A percentile compares a stretch with the other conserved stretches of the same genome.
phyloP scores from a whole-genome alignment of 2,329 filamentous ascomycete species.

The Diaporthe citriasiana region DNA sequence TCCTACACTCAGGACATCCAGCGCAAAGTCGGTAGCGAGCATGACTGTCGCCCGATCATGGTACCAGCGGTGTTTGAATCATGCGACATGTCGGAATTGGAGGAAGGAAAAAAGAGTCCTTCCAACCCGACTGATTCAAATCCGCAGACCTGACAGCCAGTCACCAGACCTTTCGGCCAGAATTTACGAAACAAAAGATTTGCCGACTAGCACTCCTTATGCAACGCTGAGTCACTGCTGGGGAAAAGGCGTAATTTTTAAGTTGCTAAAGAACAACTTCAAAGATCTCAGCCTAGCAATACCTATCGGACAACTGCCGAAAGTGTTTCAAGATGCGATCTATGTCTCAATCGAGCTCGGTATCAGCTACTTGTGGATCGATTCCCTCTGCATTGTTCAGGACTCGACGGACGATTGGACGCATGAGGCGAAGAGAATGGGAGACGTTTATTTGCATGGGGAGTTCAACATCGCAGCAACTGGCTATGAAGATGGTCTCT shows the following conservation, averaged over 20 bases:
- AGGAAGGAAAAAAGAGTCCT: neutral
- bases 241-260: neutral
- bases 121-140: neutral
- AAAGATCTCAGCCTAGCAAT: neutral
- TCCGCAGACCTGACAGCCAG: neutral
- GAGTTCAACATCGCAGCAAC: slow-evolving; percentile 12
- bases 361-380: slow-evolving; percentile 6
- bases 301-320: neutral
- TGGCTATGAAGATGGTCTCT: neutral
- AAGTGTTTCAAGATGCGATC: slow-evolving; percentile 9
- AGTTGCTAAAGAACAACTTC: neutral
- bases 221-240: slow-evolving; percentile 2
- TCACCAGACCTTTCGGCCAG: neutral
- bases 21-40: neutral
- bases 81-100: neutral
- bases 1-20: neutral
- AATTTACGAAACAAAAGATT: neutral
- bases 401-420: slow-evolving; percentile 15
- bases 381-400: slow-evolving; percentile 18
- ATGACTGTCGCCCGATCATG: neutral
- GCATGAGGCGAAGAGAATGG: neutral
- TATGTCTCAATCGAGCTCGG: neutral
- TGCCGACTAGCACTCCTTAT: neutral
- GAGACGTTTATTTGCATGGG: neutral
- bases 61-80: slow-evolving; percentile 4